phyloP scores from a whole-genome alignment of 2,329 filamentous ascomycete genomes.

The Penicillium sp. region DNA sequence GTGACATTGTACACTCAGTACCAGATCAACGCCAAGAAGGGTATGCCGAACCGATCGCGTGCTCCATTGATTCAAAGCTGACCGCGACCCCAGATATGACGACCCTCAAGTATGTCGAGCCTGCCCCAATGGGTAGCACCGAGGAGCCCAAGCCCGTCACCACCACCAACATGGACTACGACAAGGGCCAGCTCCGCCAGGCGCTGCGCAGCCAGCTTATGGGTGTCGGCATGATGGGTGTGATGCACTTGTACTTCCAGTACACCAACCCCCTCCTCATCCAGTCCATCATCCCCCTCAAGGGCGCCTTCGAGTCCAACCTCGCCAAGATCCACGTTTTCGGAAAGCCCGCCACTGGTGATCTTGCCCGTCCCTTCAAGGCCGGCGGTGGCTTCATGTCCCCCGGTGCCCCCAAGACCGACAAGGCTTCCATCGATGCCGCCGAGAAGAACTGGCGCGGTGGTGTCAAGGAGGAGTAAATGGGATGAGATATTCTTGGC shows the following conservation, averaged over 20 bases:
- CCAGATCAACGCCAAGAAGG: constrained; percentile 95
- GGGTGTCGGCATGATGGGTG: constrained; percentile 95
- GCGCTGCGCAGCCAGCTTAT: constrained; percentile 90
- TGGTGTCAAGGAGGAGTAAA: constrained; percentile 53
- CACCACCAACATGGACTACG: constrained; percentile 95
- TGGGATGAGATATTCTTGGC: background rate
- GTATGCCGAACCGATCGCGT: constrained; percentile 54
- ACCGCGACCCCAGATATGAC: constrained; percentile 70
- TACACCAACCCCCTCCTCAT: constrained; percentile 99
- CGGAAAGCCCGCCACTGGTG: constrained; percentile 80
- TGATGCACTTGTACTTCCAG: constrained; percentile 99
- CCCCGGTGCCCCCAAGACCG: constrained; percentile 73
- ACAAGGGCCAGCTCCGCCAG: constrained; percentile 78
- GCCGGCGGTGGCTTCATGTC: constrained; percentile 77
- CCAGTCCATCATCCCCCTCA: constrained; percentile 97
- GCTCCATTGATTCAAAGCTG: background rate
- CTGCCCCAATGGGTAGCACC: constrained; percentile 84
- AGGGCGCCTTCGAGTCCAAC: constrained; percentile 93
- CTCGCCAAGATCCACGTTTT: constrained; percentile 93
- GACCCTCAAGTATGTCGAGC: constrained; percentile 98
- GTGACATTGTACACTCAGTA: constrained; percentile 84
- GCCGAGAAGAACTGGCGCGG: constrained; percentile 53
- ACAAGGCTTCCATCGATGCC: constrained; percentile 72
- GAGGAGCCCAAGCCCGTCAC: constrained; percentile 96
- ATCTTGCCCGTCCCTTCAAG: constrained; percentile 97